Evolutionary conservation across 768 basidiomycete species (phyloP), one percentile per base, ranked within the genome.

Genomic region (Scleroderma bovista): DNA sequence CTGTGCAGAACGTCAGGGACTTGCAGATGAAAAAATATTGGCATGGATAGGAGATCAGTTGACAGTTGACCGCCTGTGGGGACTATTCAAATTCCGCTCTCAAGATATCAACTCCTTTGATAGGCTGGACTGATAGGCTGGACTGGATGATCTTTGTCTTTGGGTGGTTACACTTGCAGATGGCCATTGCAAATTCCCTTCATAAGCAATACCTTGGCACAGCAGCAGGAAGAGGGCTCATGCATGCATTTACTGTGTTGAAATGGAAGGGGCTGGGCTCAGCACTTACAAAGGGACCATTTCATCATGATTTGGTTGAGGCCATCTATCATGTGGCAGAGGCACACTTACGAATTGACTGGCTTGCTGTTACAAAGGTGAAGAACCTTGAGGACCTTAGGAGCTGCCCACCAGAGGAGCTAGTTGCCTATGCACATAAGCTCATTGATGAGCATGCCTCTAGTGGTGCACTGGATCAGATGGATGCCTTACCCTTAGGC

Each of bases 121-220:
- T 29, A 29, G 26, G 26, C 26, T 29, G 26, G n/a, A n/a, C n/a
- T 52, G 69, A 29, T 29, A 29, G 26, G 26, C 26, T 29, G 26
- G 69, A 75, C 41, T 74, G 59, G 53, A 48, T 69, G 5, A 38
- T 70, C 1, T 44, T 57, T 1, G 46, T 59, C 0, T 70, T 71
- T 39, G 70, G 75, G 0, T 77, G 72, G 72, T 64, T 77, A 15
- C 74, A 77, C 48, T 51, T 66, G 0, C 36, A 55, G 23, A 74
- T 77, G 65, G 72, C 72, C 5, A 65, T 65, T 45, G 71, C 63
- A 3, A 66, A 69, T 38, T 72, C 72, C 0, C 41, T 76, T 0
- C 69, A 75, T 48, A 66, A 69, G 38, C 74, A 76, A 47, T 75
- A 73, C 52, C 58, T 67, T 4, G 70, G 69, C 0, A 70, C 69